Percentiles rank a stretch among this genome's conserved stretches.
phyloP scores from a whole-genome alignment of 768 basidiomycete species.

The Boletus subparvulus region DNA sequence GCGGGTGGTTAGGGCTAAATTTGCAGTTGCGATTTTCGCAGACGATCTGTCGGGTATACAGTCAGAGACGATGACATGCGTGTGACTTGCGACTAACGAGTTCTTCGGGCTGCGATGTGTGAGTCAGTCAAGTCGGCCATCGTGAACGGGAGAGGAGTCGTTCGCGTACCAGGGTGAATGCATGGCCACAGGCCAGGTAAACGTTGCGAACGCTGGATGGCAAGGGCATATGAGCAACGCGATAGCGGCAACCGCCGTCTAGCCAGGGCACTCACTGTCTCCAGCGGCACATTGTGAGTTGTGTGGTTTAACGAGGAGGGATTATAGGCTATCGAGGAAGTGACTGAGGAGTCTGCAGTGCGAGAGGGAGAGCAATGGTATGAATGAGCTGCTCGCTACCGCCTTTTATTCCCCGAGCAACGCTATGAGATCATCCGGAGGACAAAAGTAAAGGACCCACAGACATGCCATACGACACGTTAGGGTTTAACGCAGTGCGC shows the following conservation, averaged over 20 bases:
- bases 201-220: constrained; percentile 43
- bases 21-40: constrained; percentile 49
- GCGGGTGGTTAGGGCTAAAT: constrained; percentile 54
- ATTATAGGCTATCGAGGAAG: constrained; percentile 4
- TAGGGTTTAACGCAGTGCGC: constrained; percentile 24
- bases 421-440: constrained; percentile 28
- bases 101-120: constrained; percentile 36
- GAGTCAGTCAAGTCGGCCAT: constrained; percentile 8
- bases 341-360: neutral
- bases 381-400: constrained; percentile 7
- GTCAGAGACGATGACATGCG: constrained; percentile 8
- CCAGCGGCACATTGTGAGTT: constrained; percentile 47
- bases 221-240: neutral
- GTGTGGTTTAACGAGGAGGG: neutral
- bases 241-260: neutral
- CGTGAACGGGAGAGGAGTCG: neutral
- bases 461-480: constrained; percentile 19
- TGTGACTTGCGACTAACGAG: constrained; percentile 23
- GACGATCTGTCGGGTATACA: constrained; percentile 37
- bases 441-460: constrained; percentile 20
- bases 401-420: constrained; percentile 29
- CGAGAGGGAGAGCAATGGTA: constrained; percentile 5
- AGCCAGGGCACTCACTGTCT: constrained; percentile 46
- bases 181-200: constrained; percentile 51
- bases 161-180: constrained; percentile 41